Percentiles rank a stretch among this genome's conserved stretches.
Conservation (phyloP, 192 early-diverging fungal species). For the Coemansia biformis region DNA sequence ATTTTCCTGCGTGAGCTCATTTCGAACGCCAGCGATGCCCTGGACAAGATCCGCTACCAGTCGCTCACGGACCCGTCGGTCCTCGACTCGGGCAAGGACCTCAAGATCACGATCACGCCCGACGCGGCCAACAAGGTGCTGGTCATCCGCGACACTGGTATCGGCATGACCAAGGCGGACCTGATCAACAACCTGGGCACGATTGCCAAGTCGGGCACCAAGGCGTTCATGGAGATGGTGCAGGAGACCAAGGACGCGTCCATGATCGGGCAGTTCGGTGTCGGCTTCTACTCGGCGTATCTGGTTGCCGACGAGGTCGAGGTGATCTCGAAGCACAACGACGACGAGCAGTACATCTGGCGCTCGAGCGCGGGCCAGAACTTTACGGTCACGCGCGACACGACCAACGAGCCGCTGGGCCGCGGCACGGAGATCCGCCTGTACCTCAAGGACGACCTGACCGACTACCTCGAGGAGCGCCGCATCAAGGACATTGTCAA, state of each 20-base stretch:
- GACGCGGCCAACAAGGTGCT: constrained; percentile 83
- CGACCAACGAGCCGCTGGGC: constrained; percentile 80
- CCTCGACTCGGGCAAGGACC: constrained; percentile 87
- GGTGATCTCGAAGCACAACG: constrained; percentile 93
- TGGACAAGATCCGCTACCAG: constrained; percentile 99
- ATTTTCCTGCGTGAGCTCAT: constrained; percentile 99
- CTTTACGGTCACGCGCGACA: constrained; percentile 93
- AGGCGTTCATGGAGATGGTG: constrained; percentile 99
- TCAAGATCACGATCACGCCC: constrained; percentile 91
- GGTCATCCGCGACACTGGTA: constrained; percentile 79
- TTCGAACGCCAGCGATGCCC: constrained; percentile 88
- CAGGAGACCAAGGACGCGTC: constrained; percentile 94
- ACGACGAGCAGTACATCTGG: constrained; percentile 93
- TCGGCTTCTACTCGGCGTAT: constrained; percentile 99
- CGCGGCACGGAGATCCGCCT: constrained; percentile 95
- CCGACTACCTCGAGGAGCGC: constrained; percentile 98
- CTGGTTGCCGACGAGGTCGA: constrained; percentile 95
- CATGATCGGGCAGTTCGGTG: constrained; percentile 99
- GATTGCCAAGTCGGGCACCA: constrained; percentile 99
- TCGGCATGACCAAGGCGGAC: constrained; percentile 73
- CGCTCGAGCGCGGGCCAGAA: constrained; percentile 85
- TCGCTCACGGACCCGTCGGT: constrained; percentile 81
- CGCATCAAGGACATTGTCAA: constrained; percentile 99
- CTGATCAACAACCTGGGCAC: constrained; percentile 83
- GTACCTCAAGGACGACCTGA: constrained; percentile 97